These are phyloP conservation scores for Neurospora tetrasperma DNA, from an alignment of 495 filamentous ascomycete genomes.

Conservation along the genomic window DNA sequence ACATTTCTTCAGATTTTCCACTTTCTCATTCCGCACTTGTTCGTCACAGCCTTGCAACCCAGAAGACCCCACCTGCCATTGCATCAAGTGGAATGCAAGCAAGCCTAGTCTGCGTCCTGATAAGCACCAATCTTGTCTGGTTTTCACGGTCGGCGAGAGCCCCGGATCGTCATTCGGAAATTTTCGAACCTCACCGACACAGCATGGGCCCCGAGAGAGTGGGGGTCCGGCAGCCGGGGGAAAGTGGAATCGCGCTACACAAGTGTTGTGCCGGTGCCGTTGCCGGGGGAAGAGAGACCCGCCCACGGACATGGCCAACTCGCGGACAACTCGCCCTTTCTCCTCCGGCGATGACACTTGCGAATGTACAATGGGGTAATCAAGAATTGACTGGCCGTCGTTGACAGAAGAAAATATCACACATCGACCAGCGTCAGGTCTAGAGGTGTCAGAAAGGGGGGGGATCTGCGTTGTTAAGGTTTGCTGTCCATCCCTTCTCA, in stretches of 20 bases:
- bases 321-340: neutral
- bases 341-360: neutral
- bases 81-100: neutral
- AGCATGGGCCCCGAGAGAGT: neutral
- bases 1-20: neutral
- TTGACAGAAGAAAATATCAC: neutral
- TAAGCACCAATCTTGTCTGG: neutral
- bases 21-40: neutral
- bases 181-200: neutral
- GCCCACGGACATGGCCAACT: neutral
- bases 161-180: neutral
- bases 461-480: neutral
- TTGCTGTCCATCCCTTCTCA: neutral
- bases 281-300: neutral
- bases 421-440: neutral
- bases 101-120: neutral
- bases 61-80: neutral
- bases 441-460: neutral
- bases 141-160: neutral
- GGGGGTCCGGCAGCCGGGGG: neutral
- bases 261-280: neutral
- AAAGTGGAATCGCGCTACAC: neutral
- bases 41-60: neutral
- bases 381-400: neutral
- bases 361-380: neutral